These are phyloP conservation scores for Sphagnum contortum DNA, from an alignment of 225 moss, liverwort and hornwort genomes.

Conservation along the genomic window DNA sequence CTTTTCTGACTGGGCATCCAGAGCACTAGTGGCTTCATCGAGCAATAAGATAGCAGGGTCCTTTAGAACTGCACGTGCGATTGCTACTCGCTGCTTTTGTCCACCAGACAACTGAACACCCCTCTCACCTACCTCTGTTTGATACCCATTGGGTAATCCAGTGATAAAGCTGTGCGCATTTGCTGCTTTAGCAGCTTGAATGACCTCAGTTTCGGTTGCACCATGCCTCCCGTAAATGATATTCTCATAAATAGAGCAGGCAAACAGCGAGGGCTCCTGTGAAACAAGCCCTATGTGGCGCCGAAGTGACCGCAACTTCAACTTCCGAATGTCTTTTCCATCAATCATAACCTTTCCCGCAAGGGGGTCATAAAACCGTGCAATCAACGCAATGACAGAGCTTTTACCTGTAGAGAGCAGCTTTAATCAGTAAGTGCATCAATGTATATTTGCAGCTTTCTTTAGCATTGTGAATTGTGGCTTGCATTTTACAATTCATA, in stretches of 20 bases:
- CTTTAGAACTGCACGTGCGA: conserved; percentile 52
- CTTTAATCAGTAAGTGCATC: background rate
- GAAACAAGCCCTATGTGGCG: conserved; percentile 56
- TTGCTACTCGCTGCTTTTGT: conserved; percentile 58
- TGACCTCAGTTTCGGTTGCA: conserved; percentile 42
- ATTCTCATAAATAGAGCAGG: conserved; percentile 53
- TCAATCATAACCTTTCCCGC: conserved; percentile 37
- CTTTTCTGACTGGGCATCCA: conserved; percentile 54
- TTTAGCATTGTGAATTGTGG: background rate
- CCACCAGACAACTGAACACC: conserved; percentile 55
- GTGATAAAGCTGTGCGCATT: conserved; percentile 49
- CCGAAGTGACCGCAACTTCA: conserved; percentile 46
- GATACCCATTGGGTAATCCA: conserved; percentile 40
- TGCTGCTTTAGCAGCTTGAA: conserved; percentile 54
- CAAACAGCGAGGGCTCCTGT: conserved; percentile 51
- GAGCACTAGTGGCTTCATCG: conserved; percentile 57
- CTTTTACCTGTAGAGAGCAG: conserved; percentile 38
- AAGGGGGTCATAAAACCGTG: conserved; percentile 52
- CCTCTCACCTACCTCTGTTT: conserved; percentile 54
- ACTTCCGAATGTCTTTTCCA: conserved; percentile 28
- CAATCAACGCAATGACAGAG: conserved; percentile 45
- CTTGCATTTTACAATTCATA: background rate
- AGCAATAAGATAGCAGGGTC: conserved; percentile 50
- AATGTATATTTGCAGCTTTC: background rate
- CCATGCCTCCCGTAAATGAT: conserved; percentile 48